A percentile compares a stretch with the other conserved stretches of the same genome.
Evolutionary conservation across 140 eudicot genomes (phyloP).

Genomic region (Senecio squalidus): DNA sequence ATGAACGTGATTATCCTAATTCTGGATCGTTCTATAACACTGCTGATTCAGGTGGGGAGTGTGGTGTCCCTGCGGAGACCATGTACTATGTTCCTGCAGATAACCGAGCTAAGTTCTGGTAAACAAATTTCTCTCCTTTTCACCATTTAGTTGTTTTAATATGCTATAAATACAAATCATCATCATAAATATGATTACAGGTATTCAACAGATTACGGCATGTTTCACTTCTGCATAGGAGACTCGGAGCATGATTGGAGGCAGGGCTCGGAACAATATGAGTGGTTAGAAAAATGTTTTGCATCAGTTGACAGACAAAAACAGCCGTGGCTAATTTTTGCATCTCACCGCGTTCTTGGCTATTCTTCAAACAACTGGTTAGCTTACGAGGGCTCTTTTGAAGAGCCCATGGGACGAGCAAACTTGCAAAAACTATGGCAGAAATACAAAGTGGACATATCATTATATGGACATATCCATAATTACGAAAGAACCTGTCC

Average conservation of each 20-base stretch:
- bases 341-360: conserved; percentile 80
- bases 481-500: conserved; percentile 49
- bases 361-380: conserved; percentile 54
- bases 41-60: conserved; percentile 83
- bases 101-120: conserved; percentile 84
- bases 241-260: conserved; percentile 85
- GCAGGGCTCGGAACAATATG: conserved; percentile 78
- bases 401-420: conserved; percentile 89
- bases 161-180: too few relatives aligned
- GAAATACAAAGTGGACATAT: conserved; percentile 77
- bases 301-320: conserved; percentile 70
- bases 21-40: conserved; percentile 62
- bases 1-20: conserved; percentile 84
- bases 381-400: conserved; percentile 66
- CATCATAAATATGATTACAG: conserved; percentile 19
- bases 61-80: conserved; percentile 81
- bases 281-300: conserved; percentile 62
- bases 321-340: conserved; percentile 82
- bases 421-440: conserved; percentile 79
- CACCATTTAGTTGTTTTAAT: not conserved
- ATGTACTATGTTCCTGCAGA: conserved; percentile 82
- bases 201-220: conserved; percentile 80
- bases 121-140: not conserved
- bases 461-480: conserved; percentile 53
- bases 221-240: conserved; percentile 83